Base-by-base conservation (phyloP, 1,284 basidiomycete genomes). In the Fomitopsis betulina region DNA sequence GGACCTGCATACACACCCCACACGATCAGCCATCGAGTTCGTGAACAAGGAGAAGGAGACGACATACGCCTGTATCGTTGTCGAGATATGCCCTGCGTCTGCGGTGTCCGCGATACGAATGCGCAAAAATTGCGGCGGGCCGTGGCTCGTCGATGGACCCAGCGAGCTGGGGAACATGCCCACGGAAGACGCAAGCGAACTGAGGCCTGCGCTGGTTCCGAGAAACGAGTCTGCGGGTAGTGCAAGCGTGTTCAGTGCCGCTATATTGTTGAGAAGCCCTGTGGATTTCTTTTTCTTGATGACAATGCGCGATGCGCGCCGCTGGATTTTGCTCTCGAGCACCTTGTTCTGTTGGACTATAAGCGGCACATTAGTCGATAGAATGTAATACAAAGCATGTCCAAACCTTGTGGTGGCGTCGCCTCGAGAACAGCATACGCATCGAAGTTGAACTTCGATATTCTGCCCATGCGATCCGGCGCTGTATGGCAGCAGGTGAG, bases 371-470 rank as follows among this genome's bases (percentile, higher is more conserved):
- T 32, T 19, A n/a, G 56, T 57, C 10, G 33, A 32, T 53, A 32
- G 8, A 58, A 27, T 4, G 12, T 23, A 15, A 42, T 15, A 12
- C 10, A 13, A 21, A 1, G 25, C 10, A 53, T 55, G 27, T 7
- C 25, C 83, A 47, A 66, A 94, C 93, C 79, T 78, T 98, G 96
- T 4, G 85, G 74, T 0, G 85, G 73, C 4, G 85, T 89, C 0
- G 88, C 89, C 63, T 85, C 81, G 73, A 96, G 70, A 17, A 98
- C 83, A 5, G 95, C 97, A 71, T 95, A 98, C 39, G 93, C 92
- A 54, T 92, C 91, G 55, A 94, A 91, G 49, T 90, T 91, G 74
- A 99, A 98, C 68, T 93, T 95, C 37, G 86, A 83, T 15, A 96
- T 87, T 65, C 89, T 87, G 6, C 91, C 84, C 53, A 86, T 87